A percentile compares a stretch with the other conserved stretches of the same genome.
Evolutionary conservation across 2,329 filamentous ascomycete genomes (phyloP).

Genomic region (Arthrocladium fulminans): DNA sequence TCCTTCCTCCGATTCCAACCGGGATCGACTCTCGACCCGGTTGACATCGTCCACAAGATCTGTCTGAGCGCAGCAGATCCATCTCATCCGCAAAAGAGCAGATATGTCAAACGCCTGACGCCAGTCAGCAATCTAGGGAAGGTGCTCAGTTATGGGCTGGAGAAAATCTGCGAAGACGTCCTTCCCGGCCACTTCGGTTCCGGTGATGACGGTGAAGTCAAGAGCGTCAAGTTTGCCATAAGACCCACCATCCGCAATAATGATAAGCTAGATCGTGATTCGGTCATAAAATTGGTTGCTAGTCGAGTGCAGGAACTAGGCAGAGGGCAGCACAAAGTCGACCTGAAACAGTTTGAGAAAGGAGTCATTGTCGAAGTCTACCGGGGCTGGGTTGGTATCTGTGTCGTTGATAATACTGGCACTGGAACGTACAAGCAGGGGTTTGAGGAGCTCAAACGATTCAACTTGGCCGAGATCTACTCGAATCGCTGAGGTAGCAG

Average conservation of each 20-base stretch:
- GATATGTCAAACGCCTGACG: slow-evolving; percentile 52
- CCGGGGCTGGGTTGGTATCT: slow-evolving; percentile 56
- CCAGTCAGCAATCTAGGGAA: slow-evolving; percentile 51
- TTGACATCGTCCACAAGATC: slow-evolving; percentile 50
- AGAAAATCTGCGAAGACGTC: slow-evolving; percentile 48
- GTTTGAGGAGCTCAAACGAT: slow-evolving; percentile 53
- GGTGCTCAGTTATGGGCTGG: slow-evolving; percentile 49
- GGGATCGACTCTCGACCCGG: slow-evolving; percentile 49
- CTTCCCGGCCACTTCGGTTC: slow-evolving; percentile 51
- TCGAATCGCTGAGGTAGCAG: slow-evolving; percentile 2
- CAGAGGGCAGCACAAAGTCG: slow-evolving; percentile 49
- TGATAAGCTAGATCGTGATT: slow-evolving; percentile 47
- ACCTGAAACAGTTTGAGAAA: slow-evolving; percentile 52
- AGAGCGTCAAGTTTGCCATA: slow-evolving; percentile 49
- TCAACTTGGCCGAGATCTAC: slow-evolving; percentile 55
- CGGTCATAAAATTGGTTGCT: slow-evolving; percentile 53
- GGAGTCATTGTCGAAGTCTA: slow-evolving; percentile 55
- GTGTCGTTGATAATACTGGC: slow-evolving; percentile 47
- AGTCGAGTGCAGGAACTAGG: slow-evolving; percentile 34
- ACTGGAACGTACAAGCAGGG: neutral
- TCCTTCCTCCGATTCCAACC: slow-evolving; percentile 27
- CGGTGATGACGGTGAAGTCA: neutral
- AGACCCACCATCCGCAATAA: slow-evolving; percentile 54
- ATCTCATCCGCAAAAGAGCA: slow-evolving; percentile 37
- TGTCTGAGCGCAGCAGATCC: slow-evolving; percentile 48